Base-by-base conservation (phyloP, 768 basidiomycete species). In the Phlebiopsis flavidoalba region DNA sequence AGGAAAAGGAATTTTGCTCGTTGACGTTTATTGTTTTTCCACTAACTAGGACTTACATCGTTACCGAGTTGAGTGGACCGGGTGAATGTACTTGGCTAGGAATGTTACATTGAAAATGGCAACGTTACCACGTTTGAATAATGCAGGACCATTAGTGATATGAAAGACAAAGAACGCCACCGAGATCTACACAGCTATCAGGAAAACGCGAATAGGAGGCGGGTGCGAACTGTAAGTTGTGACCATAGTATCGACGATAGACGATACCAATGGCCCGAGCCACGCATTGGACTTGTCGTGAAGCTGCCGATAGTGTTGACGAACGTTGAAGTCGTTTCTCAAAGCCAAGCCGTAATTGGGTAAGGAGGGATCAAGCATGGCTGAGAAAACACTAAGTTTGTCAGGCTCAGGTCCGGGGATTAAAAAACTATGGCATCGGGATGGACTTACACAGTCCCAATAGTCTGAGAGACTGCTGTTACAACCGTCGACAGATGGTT, bases 201-300 rank as follows among this genome's bases (percentile, higher is more conserved):
- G 6, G 26, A 57, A 5, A 8, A 57, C 8, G 45, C 55, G n/a
- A 4, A 36, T 22, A n/a, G 31, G n/a, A 14, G 55, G 8, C n/a
- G n/a, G 8, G 55, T 31, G 8, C 43, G 40, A 26, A 45, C 36
- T 31, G 11, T 47, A 4, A 48, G 15, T 19, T 57, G 55, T 14
- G 14, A 6, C 43, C 40, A 48, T 8, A 57, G 19, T 3, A 24
- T n/a, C 15, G n/a, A 17, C 40, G 22, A 19, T 5, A 2, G 55
- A 40, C 10, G 55, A 40, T 15, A n/a, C 55, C 55, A 11, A 57
- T 5, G 37, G n/a, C n/a, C 55, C 55, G 5, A 46, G 43, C 55
- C 55, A 57, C 6, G 55, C 55, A 40, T 11, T 46, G n/a, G 36
- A 43, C 43, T 57, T 45, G 45, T 57, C 55, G 21, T 57, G 55